A percentile compares a stretch with the other conserved stretches of the same genome.
These are phyloP conservation scores for Vitis hybrid DNA, from an alignment of 177 flowering plant genomes.

Conservation along the genomic window DNA sequence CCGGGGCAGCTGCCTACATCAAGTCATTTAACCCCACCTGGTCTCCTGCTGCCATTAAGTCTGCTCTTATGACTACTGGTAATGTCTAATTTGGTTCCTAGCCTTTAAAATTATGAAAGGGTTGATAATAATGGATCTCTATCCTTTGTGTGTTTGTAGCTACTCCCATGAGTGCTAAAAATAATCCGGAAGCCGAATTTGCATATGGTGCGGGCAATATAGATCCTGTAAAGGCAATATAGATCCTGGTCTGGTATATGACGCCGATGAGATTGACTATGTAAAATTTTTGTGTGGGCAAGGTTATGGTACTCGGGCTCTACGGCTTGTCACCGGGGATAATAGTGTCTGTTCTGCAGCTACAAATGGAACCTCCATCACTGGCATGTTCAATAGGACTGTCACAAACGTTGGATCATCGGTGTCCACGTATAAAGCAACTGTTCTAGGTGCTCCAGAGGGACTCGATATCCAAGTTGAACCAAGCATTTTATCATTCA, in stretches of 20 bases:
- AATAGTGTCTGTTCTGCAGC: conserved; percentile 22
- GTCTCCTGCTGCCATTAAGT: conserved; percentile 30
- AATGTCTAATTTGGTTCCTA: conserved; percentile 33
- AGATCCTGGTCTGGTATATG: neutral
- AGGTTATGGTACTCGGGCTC: neutral
- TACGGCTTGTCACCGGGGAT: conserved; percentile 26
- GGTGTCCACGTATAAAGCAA: conserved; percentile 38
- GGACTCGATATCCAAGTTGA: too few species aligned
- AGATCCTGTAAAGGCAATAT: conserved; percentile 16
- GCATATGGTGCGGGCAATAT: neutral
- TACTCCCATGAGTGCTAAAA: too few species aligned
- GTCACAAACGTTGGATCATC: conserved; percentile 56
- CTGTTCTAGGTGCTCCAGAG: conserved; percentile 11
- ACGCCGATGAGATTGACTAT: neutral
- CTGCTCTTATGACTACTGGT: conserved; percentile 80
- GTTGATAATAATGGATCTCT: neutral
- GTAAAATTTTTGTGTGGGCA: too few species aligned
- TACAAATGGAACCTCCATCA: conserved; percentile 1
- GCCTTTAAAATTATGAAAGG: conserved; percentile 13
- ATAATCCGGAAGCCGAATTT: too few species aligned
- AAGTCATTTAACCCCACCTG: conserved; percentile 10
- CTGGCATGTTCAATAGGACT: conserved; percentile 27
- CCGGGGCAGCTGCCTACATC: conserved; percentile 42
- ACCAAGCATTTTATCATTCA: too few species aligned
- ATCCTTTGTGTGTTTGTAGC: too few species aligned